These are phyloP conservation scores for Chaetomidium leptoderma DNA, from an alignment of 495 filamentous ascomycete genomes.

Conservation along the genomic window DNA sequence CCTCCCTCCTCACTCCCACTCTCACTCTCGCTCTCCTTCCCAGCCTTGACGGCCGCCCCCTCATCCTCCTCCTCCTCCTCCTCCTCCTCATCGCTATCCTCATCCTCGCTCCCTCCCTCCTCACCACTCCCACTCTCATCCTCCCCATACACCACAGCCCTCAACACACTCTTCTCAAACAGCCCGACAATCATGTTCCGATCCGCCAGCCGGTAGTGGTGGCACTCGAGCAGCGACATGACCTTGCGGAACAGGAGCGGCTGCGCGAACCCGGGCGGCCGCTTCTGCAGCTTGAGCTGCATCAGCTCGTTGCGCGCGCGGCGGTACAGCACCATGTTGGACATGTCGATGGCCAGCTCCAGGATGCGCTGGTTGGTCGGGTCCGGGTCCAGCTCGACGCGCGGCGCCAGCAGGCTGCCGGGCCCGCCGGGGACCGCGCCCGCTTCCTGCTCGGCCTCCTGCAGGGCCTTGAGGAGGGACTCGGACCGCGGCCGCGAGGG, in stretches of 20 bases:
- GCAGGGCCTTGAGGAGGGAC: conserved; percentile 31
- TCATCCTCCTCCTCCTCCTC: conserved; percentile 9
- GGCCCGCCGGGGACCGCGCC: background rate
- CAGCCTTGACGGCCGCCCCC: background rate
- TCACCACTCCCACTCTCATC: conserved; percentile 28
- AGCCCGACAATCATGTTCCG: conserved; percentile 86
- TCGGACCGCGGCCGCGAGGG: conserved; percentile 34
- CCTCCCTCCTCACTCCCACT: conserved; percentile 15
- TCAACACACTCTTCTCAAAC: conserved; percentile 84
- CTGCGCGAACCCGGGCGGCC: conserved; percentile 66
- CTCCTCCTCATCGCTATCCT: conserved; percentile 20
- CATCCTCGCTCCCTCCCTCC: conserved; percentile 13
- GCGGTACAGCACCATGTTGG: conserved; percentile 82
- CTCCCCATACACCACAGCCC: conserved; percentile 66
- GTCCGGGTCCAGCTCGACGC: conserved; percentile 56
- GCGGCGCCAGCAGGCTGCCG: conserved; percentile 10
- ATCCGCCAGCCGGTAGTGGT: conserved; percentile 79
- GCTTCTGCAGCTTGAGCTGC: conserved; percentile 46
- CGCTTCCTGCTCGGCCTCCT: conserved; percentile 34
- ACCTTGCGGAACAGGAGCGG: conserved; percentile 75
- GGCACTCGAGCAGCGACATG: conserved; percentile 78
- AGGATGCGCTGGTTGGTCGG: conserved; percentile 67
- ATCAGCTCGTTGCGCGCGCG: conserved; percentile 68
- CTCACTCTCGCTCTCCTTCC: conserved; percentile 23
- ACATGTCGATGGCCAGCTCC: conserved; percentile 75